A percentile compares a stretch with the other conserved stretches of the same genome.
These are phyloP conservation scores for Coelastrella sp. DNA, from an alignment of 139 green algal genomes.

Conservation along the genomic window DNA sequence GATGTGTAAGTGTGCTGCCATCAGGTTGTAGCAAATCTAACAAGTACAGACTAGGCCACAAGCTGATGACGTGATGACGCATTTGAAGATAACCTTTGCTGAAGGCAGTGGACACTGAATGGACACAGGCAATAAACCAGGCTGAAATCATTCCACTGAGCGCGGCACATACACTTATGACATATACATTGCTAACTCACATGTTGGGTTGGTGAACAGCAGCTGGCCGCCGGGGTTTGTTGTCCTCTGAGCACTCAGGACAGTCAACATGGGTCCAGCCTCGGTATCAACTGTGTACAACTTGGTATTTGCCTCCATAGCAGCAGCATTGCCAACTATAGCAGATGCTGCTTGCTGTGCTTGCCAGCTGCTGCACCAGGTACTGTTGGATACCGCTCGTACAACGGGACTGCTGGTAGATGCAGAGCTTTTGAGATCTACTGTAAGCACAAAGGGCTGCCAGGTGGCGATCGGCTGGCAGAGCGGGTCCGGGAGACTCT, in stretches of 20 bases:
- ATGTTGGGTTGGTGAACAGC: neutral
- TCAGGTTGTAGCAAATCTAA: no score
- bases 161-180: neutral
- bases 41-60: no score
- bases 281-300: neutral
- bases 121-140: no score
- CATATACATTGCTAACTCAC: neutral
- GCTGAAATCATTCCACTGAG: no score
- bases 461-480: conserved; percentile 24
- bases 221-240: conserved; percentile 4
- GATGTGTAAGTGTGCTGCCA: no score
- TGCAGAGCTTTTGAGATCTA: neutral
- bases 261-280: neutral
- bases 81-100: no score
- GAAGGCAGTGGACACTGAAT: no score
- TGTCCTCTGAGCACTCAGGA: neutral
- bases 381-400: conserved; percentile 26
- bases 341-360: neutral
- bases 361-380: neutral
- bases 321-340: neutral
- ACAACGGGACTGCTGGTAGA: neutral
- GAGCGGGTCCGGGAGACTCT: neutral
- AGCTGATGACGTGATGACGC: no score
- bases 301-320: neutral
- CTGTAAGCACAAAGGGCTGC: conserved; percentile 25